Evolutionary conservation across 805 yeast species (phyloP).

Genomic region (Starmerella asiatica): DNA sequence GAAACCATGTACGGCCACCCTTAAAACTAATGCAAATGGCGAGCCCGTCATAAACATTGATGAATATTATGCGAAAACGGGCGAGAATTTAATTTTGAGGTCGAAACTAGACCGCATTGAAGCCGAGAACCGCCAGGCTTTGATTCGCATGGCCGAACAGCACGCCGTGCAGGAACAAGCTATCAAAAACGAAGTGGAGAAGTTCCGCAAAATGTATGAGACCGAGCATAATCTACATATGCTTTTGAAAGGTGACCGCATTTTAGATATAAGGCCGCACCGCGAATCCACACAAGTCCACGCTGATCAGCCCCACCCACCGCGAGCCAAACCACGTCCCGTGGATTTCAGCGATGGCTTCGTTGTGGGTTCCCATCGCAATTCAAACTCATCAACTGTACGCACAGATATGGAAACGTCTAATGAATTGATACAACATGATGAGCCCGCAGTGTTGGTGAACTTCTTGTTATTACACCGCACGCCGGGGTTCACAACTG

Average conservation of each 20-base stretch:
- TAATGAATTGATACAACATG: neutral
- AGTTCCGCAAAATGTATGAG: constrained; percentile 32
- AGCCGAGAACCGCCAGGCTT: constrained; percentile 21
- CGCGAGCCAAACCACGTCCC: neutral
- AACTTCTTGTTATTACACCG: constrained; percentile 8
- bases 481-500: constrained; percentile 8
- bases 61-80: constrained; percentile 32
- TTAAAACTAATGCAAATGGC: too few relatives aligned
- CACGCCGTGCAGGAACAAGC: constrained; percentile 20
- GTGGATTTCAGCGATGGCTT: neutral
- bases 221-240: constrained; percentile 42
- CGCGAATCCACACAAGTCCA: neutral
- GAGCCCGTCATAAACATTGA: too few relatives aligned
- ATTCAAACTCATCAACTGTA: too few relatives aligned
- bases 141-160: constrained; percentile 20
- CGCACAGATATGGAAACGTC: neutral
- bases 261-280: neutral
- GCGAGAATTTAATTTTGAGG: constrained; percentile 69
- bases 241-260: constrained; percentile 29
- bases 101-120: constrained; percentile 39
- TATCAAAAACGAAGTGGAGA: constrained; percentile 29
- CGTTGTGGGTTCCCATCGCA: too few relatives aligned
- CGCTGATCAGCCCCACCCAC: too few relatives aligned
- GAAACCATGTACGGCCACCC: too few relatives aligned
- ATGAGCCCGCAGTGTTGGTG: neutral